Percentiles rank a stretch among this genome's conserved stretches.
phyloP scores from a whole-genome alignment of 495 filamentous ascomycete genomes.

The Niebla homalea region DNA sequence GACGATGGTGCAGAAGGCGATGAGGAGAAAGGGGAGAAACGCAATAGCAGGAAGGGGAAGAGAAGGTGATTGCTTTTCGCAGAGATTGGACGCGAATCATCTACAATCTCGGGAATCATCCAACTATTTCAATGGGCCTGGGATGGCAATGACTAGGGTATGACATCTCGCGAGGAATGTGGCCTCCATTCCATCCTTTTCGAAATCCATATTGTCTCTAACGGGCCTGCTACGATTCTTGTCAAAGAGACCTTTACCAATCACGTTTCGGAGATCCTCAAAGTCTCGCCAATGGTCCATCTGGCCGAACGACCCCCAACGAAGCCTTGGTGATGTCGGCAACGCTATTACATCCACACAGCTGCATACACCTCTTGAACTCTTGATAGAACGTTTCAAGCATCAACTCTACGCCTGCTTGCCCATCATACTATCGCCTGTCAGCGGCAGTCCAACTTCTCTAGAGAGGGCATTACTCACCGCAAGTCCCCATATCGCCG shows the following conservation, averaged over 20 bases:
- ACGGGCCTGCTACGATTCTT: too few species aligned
- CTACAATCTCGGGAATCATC: too few species aligned
- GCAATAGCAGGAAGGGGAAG: conserved; percentile 61
- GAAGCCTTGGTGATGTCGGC: conserved; percentile 30
- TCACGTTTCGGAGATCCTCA: neutral
- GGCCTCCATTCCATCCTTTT: too few species aligned
- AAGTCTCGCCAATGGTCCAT: conserved; percentile 32
- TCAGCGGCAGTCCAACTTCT: neutral
- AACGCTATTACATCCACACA: conserved; percentile 35
- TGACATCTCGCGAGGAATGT: conserved; percentile 14
- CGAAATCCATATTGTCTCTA: too few species aligned
- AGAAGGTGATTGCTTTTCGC: conserved; percentile 33
- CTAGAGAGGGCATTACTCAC: conserved; percentile 11
- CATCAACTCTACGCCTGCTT: conserved; percentile 28
- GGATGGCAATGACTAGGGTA: too few species aligned
- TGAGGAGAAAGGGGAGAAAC: conserved; percentile 35
- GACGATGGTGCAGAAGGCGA: conserved; percentile 52
- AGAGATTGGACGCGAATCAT: too few species aligned
- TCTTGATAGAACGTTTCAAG: conserved; percentile 33
- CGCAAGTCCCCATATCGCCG: conserved; percentile 30
- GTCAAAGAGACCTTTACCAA: too few species aligned
- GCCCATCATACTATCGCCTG: conserved; percentile 22
- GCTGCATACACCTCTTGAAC: conserved; percentile 39
- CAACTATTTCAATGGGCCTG: too few species aligned
- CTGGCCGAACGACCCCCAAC: conserved; percentile 23